Conservation (phyloP, 106 monocot species). For the Dioscorea alata region DNA sequence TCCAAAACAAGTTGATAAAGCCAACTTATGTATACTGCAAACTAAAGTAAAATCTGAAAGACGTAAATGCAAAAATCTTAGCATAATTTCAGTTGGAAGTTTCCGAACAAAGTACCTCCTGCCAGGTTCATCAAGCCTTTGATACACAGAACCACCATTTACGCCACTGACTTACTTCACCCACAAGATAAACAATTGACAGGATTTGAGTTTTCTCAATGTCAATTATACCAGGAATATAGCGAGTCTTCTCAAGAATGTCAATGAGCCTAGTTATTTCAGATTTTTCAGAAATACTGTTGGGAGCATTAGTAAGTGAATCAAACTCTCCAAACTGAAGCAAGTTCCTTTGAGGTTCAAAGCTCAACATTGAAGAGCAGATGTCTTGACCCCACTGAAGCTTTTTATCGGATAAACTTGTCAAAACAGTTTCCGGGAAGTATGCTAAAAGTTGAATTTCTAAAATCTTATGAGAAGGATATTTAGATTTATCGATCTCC, state of each 20-base stretch:
- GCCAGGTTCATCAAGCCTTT: constrained; percentile 83
- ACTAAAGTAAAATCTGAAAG: too few species aligned
- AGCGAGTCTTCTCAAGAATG: constrained; percentile 22
- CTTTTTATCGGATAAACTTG: constrained; percentile 13
- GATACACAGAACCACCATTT: constrained; percentile 54
- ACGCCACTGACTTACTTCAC: constrained; percentile 49
- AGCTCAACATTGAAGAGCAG: constrained; percentile 9
- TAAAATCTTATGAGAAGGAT: constrained; percentile 24
- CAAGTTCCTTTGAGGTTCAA: constrained; percentile 15
- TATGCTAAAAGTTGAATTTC: constrained; percentile 47
- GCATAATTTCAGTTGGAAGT: too few species aligned
- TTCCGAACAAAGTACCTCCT: constrained; percentile 49
- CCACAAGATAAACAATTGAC: constrained; percentile 67
- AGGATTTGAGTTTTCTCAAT: constrained; percentile 51
- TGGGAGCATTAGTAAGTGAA: constrained; percentile 4
- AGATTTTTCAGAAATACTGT: constrained; percentile 30
- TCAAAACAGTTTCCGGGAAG: constrained; percentile 27
- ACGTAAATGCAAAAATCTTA: too few species aligned
- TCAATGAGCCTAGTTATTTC: constrained; percentile 37
- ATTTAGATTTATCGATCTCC: constrained; percentile 9
- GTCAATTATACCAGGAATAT: constrained; percentile 24
- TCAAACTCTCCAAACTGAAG: constrained; percentile 24
- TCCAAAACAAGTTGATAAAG: too few species aligned
- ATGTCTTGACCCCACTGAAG: constrained; percentile 63
- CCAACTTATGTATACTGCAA: too few species aligned